phyloP scores from a whole-genome alignment of 352 stramenopile genomes.

The Aphanomyces cochlioides region DNA sequence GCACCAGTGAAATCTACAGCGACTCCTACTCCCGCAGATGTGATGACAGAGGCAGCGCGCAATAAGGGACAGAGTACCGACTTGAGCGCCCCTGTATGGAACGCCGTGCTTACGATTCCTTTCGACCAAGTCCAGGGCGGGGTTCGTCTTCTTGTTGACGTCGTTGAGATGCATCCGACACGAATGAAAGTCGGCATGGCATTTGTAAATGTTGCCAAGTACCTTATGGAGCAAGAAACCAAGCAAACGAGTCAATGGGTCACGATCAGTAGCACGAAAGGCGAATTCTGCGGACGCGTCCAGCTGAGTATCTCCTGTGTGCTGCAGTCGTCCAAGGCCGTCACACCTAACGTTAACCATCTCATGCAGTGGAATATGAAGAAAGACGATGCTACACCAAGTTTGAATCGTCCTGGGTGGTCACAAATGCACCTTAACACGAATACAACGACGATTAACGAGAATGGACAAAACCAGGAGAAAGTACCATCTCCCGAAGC shows the following conservation, averaged over 20 bases:
- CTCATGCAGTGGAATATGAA: slow-evolving; percentile 54
- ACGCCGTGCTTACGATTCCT: slow-evolving; percentile 67
- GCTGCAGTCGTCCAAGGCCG: too few species aligned
- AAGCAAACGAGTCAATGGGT: slow-evolving; percentile 66
- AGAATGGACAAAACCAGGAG: background rate
- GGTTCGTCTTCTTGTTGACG: slow-evolving; percentile 67
- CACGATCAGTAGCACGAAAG: slow-evolving; percentile 79
- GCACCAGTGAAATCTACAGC: background rate
- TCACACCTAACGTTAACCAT: slow-evolving; percentile 18
- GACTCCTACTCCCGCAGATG: background rate
- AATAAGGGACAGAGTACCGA: slow-evolving; percentile 22
- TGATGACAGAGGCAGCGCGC: slow-evolving; percentile 24
- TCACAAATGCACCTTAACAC: slow-evolving; percentile 28
- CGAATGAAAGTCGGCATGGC: slow-evolving; percentile 49
- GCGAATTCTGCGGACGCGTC: slow-evolving; percentile 83
- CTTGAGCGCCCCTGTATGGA: slow-evolving; percentile 56
- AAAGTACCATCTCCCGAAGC: slow-evolving; percentile 7
- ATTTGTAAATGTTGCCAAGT: slow-evolving; percentile 77
- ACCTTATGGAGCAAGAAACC: slow-evolving; percentile 77
- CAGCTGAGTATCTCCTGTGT: slow-evolving; percentile 71
- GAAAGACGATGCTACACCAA: slow-evolving; percentile 63
- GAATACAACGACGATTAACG: background rate
- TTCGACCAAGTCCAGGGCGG: slow-evolving; percentile 75
- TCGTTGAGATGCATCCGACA: slow-evolving; percentile 49
- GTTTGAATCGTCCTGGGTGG: slow-evolving; percentile 26